Conservation (phyloP, 106 monocot species). For the Chionographis japonica region DNA sequence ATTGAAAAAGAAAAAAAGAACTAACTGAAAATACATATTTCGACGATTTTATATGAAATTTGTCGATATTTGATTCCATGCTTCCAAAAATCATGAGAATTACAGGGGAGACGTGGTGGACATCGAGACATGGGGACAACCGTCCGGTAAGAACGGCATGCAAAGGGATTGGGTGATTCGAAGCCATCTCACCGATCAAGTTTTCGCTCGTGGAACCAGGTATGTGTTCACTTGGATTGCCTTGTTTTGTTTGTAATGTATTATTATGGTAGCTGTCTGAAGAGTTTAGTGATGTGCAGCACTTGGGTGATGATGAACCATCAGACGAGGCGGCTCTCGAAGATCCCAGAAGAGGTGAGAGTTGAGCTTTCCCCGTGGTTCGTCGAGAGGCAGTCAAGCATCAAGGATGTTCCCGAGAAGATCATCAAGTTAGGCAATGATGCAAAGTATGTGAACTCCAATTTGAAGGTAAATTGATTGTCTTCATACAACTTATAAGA, state of each 20-base stretch:
- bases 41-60: too few species aligned
- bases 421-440: slow-evolving; percentile 29
- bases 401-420: slow-evolving; percentile 22
- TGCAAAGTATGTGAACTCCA: slow-evolving; percentile 18
- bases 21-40: too few species aligned
- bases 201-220: slow-evolving; percentile 32
- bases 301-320: slow-evolving; percentile 46
- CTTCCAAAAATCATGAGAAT: background rate
- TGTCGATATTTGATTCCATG: too few species aligned
- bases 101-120: slow-evolving; percentile 61
- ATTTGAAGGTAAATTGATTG: slow-evolving; percentile 14
- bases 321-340: slow-evolving; percentile 31
- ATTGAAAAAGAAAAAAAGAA: too few species aligned
- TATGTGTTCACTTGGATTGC: background rate
- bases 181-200: slow-evolving; percentile 2
- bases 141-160: slow-evolving; percentile 63
- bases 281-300: slow-evolving; percentile 5
- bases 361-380: slow-evolving; percentile 31
- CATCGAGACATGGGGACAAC: slow-evolving; percentile 53
- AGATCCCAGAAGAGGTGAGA: slow-evolving; percentile 31
- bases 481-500: background rate
- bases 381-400: slow-evolving; percentile 9
- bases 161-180: slow-evolving; percentile 48
- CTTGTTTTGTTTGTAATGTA: too few species aligned
- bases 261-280: too few species aligned